Percentiles rank a stretch among this genome's conserved stretches.
These are phyloP conservation scores for Naganishia liquefaciens DNA, from an alignment of 1,284 basidiomycete species.

Conservation along the genomic window DNA sequence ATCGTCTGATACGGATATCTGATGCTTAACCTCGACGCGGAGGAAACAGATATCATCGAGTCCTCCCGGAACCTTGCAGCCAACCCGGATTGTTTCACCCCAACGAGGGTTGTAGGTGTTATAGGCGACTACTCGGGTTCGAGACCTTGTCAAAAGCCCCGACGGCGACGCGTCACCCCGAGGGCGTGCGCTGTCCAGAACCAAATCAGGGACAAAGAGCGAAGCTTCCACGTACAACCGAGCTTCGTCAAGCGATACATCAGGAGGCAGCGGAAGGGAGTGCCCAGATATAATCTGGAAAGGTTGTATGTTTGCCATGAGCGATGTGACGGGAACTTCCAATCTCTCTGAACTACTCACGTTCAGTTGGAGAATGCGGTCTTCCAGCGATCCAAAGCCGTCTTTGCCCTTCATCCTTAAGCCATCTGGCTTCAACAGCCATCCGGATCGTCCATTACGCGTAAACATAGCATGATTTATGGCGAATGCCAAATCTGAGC, in stretches of 20 bases:
- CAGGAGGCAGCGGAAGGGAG: slow-evolving; percentile 68
- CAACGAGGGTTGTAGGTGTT: slow-evolving; percentile 90
- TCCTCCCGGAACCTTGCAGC: slow-evolving; percentile 68
- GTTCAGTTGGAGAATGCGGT: slow-evolving; percentile 67
- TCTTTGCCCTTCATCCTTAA: slow-evolving; percentile 70
- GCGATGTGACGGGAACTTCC: slow-evolving; percentile 35
- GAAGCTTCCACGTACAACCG: slow-evolving; percentile 79
- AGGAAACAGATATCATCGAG: slow-evolving; percentile 83
- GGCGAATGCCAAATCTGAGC: slow-evolving; percentile 75
- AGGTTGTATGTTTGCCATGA: slow-evolving; percentile 19
- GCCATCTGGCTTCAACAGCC: slow-evolving; percentile 83
- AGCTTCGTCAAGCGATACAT: slow-evolving; percentile 54
- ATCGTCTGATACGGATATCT: slow-evolving; percentile 57
- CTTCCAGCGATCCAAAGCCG: slow-evolving; percentile 60
- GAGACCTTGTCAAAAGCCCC: slow-evolving; percentile 39
- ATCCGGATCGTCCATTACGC: slow-evolving; percentile 79
- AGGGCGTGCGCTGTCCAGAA: not conserved
- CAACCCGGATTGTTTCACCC: slow-evolving; percentile 70
- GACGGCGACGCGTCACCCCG: slow-evolving; percentile 2
- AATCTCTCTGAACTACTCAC: slow-evolving; percentile 48
- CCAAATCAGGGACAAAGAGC: slow-evolving; percentile 66
- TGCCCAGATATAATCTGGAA: slow-evolving; percentile 83
- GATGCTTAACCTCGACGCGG: slow-evolving; percentile 70
- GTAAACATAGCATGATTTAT: slow-evolving; percentile 95
- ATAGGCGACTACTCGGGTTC: slow-evolving; percentile 69